Percentiles rank a stretch among this genome's conserved stretches.
These are phyloP conservation scores for Globisporangium spiculum DNA, from an alignment of 352 stramenopile genomes.

Conservation along the genomic window DNA sequence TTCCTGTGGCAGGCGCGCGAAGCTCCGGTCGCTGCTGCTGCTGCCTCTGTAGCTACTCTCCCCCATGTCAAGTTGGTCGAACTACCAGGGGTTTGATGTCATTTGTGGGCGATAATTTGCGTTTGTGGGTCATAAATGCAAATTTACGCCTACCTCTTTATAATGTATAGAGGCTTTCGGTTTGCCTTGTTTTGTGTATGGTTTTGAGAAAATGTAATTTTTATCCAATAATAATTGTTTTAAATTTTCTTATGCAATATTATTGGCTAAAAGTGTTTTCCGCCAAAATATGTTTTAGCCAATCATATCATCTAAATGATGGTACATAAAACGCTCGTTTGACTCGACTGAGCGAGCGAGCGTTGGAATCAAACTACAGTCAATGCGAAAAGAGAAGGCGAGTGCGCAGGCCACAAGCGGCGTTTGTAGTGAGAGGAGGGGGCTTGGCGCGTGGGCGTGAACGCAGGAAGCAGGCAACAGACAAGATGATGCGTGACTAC, in stretches of 20 bases:
- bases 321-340: too few relatives aligned
- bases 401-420: background rate
- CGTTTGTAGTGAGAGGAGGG: background rate
- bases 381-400: background rate
- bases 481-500: slow-evolving; percentile 76
- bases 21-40: background rate
- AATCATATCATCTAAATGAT: too few relatives aligned
- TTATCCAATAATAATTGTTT: too few relatives aligned
- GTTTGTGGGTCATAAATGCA: background rate
- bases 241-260: too few relatives aligned
- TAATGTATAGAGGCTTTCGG: background rate
- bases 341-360: too few relatives aligned
- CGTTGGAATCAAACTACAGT: too few relatives aligned
- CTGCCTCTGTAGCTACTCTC: background rate
- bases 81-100: background rate
- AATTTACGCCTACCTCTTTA: too few relatives aligned
- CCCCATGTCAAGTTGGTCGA: background rate
- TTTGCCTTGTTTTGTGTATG: background rate
- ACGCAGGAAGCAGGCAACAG: background rate
- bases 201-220: background rate
- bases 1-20: background rate
- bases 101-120: background rate
- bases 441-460: background rate
- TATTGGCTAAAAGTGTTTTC: too few relatives aligned
- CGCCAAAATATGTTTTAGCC: too few relatives aligned